Evolutionary conservation across 2,329 filamentous ascomycete species (phyloP), one percentile per base, ranked within the genome.

Genomic region (Neocatenulostroma microsporum): DNA sequence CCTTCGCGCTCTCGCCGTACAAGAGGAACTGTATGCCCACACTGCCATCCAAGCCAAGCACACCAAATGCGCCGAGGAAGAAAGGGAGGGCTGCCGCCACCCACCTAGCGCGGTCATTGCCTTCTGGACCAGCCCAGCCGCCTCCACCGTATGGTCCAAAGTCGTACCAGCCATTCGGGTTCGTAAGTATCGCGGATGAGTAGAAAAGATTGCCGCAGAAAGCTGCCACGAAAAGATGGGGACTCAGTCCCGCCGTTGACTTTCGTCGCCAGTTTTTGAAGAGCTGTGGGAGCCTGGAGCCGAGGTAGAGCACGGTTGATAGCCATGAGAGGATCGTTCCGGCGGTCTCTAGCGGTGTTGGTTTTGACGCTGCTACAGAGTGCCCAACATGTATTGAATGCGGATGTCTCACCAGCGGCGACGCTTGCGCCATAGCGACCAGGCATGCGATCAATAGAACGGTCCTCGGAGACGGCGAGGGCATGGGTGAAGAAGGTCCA

Each of bases 161-260:
- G 45, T 74, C 65, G 32, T 56, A 57, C 78, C 78, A 82, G 6
- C 72, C 77, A 43, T 72, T 72, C 2, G 78, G 78, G 51, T 81
- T 82, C 2, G 76, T 71, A 21, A 78, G 56, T 3, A 82, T 61
- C 0, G 76, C 79, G 19, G 64, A 58, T 8, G 74, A 78, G 62
- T 82, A 82, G 63, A 80, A 81, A 27, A 80, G 60, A 50, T 82
- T 82, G 3, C 78, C 78, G 49, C 72, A 73, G 54, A 82, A 82
- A 3, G 78, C 78, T 4, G 78, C 78, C 25, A 73, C 62, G 61
- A 82, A 82, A 32, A 82, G 68, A 0, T 74, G 60, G 0, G 77
- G 76, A 0, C 70, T 76, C 7, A 82, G 69, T 3, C 78, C 78
- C 1, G 76, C 67, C 9, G 78, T 81, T 28, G 75, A 79, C 51